These are phyloP conservation scores for Candida bentonensis DNA, from an alignment of 805 yeast species.

Conservation along the genomic window DNA sequence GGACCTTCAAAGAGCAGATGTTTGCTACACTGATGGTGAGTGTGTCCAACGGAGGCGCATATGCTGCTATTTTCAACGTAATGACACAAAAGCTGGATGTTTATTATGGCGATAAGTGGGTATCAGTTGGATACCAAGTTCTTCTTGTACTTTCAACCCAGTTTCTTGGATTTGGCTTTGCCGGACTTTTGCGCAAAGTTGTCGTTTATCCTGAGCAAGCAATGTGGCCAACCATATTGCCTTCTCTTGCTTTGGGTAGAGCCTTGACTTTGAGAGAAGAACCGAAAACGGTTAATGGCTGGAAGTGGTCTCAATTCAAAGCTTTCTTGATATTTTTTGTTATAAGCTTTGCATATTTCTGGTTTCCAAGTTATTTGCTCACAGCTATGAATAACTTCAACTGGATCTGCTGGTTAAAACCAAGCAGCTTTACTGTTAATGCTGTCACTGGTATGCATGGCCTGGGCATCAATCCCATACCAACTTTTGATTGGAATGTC, in stretches of 20 bases:
- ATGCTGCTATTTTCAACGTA: slow-evolving; percentile 2
- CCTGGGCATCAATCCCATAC: slow-evolving; percentile 35
- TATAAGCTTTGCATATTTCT: slow-evolving; percentile 38
- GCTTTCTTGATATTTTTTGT: slow-evolving; percentile 31
- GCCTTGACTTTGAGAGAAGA: slow-evolving; percentile 29
- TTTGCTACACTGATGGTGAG: slow-evolving; percentile 32
- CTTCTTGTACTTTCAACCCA: neutral
- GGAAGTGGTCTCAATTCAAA: slow-evolving; percentile 38
- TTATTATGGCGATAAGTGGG: slow-evolving; percentile 4
- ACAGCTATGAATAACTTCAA: slow-evolving; percentile 45
- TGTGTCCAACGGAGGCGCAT: slow-evolving; percentile 16
- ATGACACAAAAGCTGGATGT: slow-evolving; percentile 2
- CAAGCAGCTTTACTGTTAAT: slow-evolving; percentile 32
- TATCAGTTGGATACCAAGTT: neutral
- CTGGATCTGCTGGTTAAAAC: slow-evolving; percentile 47
- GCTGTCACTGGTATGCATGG: slow-evolving; percentile 22
- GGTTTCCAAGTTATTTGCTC: slow-evolving; percentile 55
- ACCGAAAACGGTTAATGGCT: slow-evolving; percentile 36
- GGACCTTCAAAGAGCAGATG: slow-evolving; percentile 55
- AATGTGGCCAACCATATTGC: slow-evolving; percentile 17
- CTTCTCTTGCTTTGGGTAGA: slow-evolving; percentile 33
- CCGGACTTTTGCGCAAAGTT: neutral
- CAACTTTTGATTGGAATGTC: slow-evolving; percentile 37
- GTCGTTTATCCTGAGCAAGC: neutral
- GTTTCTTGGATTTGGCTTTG: neutral